phyloP scores from a whole-genome alignment of 2,329 filamentous ascomycete genomes.

The Fusarium lyarnte region DNA sequence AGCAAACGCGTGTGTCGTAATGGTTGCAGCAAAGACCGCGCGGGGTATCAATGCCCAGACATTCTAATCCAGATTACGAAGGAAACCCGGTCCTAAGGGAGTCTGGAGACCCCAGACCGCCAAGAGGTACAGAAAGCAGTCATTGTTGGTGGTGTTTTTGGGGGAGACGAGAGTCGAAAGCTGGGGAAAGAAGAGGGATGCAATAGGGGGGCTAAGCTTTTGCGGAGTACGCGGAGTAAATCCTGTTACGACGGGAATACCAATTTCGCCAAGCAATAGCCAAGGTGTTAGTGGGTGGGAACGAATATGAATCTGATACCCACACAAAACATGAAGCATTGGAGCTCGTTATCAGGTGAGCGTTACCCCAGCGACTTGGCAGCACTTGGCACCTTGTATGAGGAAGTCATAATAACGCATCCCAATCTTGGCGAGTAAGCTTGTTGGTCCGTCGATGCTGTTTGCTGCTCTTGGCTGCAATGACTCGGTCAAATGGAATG shows the following conservation, averaged over 20 bases:
- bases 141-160: background rate
- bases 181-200: constrained; percentile 9
- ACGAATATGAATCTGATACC: constrained; percentile 1
- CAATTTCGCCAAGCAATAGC: constrained; percentile 22
- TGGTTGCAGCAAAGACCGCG: constrained; percentile 14
- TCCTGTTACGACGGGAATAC: constrained; percentile 6
- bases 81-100: constrained; percentile 15
- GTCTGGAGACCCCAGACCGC: constrained; percentile 7
- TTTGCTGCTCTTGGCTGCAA: background rate
- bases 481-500: constrained; percentile 22
- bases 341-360: constrained; percentile 10
- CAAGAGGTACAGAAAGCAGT: background rate
- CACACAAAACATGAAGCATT: background rate
- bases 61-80: constrained; percentile 27
- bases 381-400: constrained; percentile 5
- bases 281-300: constrained; percentile 14
- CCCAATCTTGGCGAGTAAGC: constrained; percentile 24
- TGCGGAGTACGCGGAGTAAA: constrained; percentile 14
- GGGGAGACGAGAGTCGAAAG: background rate
- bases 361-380: constrained; percentile 21
- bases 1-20: background rate
- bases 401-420: constrained; percentile 23
- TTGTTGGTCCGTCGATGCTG: constrained; percentile 2
- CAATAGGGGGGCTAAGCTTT: constrained; percentile 7
- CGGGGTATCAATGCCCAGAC: constrained; percentile 31